These are phyloP conservation scores for Globisporangium paroecandrum DNA, from an alignment of 352 stramenopile genomes.

Conservation along the genomic window DNA sequence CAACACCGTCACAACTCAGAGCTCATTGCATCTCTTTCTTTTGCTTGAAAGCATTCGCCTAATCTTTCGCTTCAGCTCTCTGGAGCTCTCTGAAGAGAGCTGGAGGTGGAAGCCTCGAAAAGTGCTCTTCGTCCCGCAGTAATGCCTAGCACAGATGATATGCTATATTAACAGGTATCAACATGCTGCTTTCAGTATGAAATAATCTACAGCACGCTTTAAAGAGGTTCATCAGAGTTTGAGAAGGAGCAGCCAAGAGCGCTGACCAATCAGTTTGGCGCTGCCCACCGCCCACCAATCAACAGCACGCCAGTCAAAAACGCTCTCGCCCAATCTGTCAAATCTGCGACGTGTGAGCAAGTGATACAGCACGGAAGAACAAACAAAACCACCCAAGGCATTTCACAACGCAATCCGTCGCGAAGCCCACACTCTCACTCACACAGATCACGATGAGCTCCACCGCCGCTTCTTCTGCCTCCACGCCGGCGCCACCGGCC, in stretches of 20 bases:
- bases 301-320: constrained; percentile 9
- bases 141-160: neutral
- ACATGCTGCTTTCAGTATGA: neutral
- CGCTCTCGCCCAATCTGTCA: neutral
- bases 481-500: constrained; percentile 14
- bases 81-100: neutral
- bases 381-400: neutral
- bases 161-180: neutral
- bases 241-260: neutral
- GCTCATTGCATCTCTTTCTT: neutral
- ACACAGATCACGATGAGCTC: constrained; percentile 25
- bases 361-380: constrained; percentile 1
- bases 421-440: neutral
- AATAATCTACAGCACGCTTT: neutral
- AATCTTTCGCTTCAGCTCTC: neutral
- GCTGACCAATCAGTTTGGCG: constrained; percentile 4
- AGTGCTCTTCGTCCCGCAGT: neutral
- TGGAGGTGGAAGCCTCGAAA: neutral
- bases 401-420: constrained; percentile 10
- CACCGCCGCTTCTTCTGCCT: constrained; percentile 11
- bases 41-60: neutral
- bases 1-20: neutral
- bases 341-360: constrained; percentile 16
- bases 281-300: constrained; percentile 4
- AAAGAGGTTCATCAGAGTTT: neutral